Evolutionary conservation across 176 grass and related monocot species (phyloP).

Genomic region (Eleusine indica): DNA sequence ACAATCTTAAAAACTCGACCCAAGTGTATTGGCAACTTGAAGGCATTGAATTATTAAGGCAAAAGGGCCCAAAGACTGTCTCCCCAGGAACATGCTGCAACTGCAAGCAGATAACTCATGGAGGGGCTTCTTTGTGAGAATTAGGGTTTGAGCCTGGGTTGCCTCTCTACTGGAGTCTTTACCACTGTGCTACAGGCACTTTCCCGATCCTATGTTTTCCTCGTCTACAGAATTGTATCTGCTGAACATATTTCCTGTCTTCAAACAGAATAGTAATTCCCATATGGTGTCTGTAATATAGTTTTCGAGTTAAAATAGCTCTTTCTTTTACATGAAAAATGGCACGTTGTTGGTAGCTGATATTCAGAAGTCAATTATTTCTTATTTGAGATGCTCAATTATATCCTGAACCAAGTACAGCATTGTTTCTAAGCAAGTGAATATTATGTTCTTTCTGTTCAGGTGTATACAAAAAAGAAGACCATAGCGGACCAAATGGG

Average conservation of each 20-base stretch:
- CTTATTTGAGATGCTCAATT: conserved; percentile 6
- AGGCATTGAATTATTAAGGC: neutral
- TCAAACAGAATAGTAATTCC: neutral
- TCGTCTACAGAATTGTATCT: neutral
- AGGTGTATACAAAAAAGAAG: conserved; percentile 93
- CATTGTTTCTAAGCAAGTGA: neutral
- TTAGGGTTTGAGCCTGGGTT: neutral
- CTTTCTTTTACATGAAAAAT: neutral
- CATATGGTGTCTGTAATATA: neutral
- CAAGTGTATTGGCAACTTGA: neutral
- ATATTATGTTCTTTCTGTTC: conserved; percentile 44
- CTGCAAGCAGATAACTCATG: neutral
- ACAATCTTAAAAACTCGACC: neutral
- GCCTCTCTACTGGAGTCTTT: neutral
- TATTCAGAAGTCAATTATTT: conserved; percentile 3
- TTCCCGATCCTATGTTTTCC: neutral
- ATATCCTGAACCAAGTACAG: neutral
- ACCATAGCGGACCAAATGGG: conserved; percentile 69
- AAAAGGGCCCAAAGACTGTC: neutral
- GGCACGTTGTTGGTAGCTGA: neutral
- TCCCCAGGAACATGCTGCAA: neutral
- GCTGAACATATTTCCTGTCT: neutral
- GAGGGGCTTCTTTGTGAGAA: neutral
- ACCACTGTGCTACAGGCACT: neutral
- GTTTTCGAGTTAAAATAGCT: neutral